These are phyloP conservation scores for Royoungia palumana DNA, from an alignment of 768 basidiomycete genomes.

Conservation along the genomic window DNA sequence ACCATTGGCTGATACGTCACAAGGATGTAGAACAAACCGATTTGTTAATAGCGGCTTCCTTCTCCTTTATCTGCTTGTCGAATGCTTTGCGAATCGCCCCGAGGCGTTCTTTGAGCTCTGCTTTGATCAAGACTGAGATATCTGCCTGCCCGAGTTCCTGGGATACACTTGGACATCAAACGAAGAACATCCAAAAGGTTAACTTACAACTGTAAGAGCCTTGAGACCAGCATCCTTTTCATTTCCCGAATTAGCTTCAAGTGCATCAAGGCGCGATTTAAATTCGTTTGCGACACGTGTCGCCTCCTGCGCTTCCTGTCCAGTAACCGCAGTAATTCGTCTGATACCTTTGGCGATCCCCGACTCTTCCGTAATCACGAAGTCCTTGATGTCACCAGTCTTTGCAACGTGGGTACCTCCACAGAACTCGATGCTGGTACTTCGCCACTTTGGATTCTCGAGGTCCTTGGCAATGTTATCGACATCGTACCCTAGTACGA, in stretches of 20 bases:
- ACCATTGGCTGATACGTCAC: background rate
- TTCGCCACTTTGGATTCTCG: conserved; percentile 86
- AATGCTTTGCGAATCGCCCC: conserved; percentile 72
- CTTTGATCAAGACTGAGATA: conserved; percentile 83
- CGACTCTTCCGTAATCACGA: conserved; percentile 92
- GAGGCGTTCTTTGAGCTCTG: conserved; percentile 72
- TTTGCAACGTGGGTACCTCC: conserved; percentile 99
- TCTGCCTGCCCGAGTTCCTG: conserved; percentile 89
- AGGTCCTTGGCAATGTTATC: conserved; percentile 85
- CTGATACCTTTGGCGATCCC: conserved; percentile 99
- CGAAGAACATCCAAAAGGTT: background rate
- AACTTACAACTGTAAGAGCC: conserved; percentile 66
- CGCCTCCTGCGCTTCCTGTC: conserved; percentile 86
- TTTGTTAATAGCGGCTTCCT: conserved; percentile 72
- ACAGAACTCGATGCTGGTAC: conserved; percentile 94
- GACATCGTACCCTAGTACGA: conserved; percentile 82
- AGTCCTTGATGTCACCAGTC: conserved; percentile 96
- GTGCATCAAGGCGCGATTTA: conserved; percentile 55
- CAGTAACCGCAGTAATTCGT: conserved; percentile 90
- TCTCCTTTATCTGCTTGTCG: conserved; percentile 82
- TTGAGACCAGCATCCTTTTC: conserved; percentile 90
- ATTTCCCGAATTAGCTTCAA: conserved; percentile 61
- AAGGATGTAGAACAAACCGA: conserved; percentile 43
- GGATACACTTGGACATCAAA: background rate
- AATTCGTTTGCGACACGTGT: conserved; percentile 64